Conservation (phyloP, 2,329 filamentous ascomycete species). For the Pestalotiopsis sp. region DNA sequence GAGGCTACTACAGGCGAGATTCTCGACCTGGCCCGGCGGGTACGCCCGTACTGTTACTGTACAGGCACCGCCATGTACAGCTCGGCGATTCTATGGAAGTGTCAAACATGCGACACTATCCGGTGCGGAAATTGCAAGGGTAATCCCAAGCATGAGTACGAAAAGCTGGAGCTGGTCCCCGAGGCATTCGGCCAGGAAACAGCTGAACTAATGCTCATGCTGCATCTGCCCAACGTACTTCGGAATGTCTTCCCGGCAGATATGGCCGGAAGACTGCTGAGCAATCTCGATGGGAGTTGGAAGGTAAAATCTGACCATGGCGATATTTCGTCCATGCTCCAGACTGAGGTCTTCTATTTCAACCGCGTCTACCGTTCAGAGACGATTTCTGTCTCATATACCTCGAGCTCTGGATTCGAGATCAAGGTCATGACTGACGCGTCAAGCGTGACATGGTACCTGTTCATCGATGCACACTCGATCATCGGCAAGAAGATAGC, state of each 20-base stretch:
- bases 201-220: conserved; percentile 15
- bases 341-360: conserved; percentile 24
- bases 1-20: conserved; percentile 12
- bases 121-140: conserved; percentile 41
- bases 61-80: conserved; percentile 34
- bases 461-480: conserved; percentile 23
- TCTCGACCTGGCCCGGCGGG: conserved; percentile 2
- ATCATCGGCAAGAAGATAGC: conserved; percentile 5
- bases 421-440: conserved; percentile 25
- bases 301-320: not conserved
- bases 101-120: conserved; percentile 36
- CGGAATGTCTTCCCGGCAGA: not conserved
- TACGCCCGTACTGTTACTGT: conserved; percentile 39
- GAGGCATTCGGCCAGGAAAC: conserved; percentile 20
- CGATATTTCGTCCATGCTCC: not conserved
- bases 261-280: not conserved
- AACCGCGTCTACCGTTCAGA: conserved; percentile 26
- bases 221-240: conserved; percentile 1
- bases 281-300: not conserved
- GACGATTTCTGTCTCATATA: conserved; percentile 27
- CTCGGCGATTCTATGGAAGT: conserved; percentile 28
- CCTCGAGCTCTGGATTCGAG: conserved; percentile 20
- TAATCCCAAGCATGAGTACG: conserved; percentile 39
- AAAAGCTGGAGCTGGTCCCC: conserved; percentile 13
- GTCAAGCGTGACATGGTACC: conserved; percentile 26